Conservation (phyloP, 106 monocot genomes). For the Xerophyta viscosa region DNA sequence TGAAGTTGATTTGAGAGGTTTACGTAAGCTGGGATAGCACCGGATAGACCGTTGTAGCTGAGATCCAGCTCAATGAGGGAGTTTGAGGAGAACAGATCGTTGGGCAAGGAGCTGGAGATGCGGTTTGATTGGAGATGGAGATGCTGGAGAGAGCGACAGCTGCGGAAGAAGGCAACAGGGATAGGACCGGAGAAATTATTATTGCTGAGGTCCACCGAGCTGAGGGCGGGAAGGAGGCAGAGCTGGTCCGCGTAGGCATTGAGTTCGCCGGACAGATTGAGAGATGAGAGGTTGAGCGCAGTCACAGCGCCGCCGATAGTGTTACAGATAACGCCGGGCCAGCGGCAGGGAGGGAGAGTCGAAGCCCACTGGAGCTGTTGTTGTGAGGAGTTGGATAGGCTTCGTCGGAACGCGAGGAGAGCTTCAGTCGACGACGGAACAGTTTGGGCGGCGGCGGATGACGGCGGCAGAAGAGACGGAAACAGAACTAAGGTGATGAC, state of each 20-base stretch:
- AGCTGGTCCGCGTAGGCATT: constrained; percentile 22
- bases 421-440: constrained; percentile 1
- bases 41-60: constrained; percentile 38
- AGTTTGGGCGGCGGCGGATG: no score
- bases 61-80: constrained; percentile 33
- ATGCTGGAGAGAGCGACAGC: constrained; percentile 3
- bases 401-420: constrained; percentile 34
- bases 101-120: constrained; percentile 26
- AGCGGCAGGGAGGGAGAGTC: constrained; percentile 26
- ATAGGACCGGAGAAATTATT: constrained; percentile 53
- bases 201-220: constrained; percentile 33
- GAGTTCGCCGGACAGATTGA: constrained; percentile 21
- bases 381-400: constrained; percentile 24
- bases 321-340: constrained; percentile 38
- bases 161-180: constrained; percentile 16
- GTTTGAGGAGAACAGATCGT: constrained; percentile 20
- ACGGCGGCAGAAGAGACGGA: no score
- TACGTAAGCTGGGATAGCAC: constrained; percentile 37
- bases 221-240: constrained; percentile 21
- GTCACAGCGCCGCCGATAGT: constrained; percentile 9
- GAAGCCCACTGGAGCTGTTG: constrained; percentile 41
- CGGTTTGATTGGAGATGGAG: constrained; percentile 25
- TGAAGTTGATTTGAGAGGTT: constrained; percentile 16
- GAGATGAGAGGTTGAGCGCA: constrained; percentile 37
- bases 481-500: no score